phyloP scores from a whole-genome alignment of 345 rosid species.

The Gynandropsis gynandra region DNA sequence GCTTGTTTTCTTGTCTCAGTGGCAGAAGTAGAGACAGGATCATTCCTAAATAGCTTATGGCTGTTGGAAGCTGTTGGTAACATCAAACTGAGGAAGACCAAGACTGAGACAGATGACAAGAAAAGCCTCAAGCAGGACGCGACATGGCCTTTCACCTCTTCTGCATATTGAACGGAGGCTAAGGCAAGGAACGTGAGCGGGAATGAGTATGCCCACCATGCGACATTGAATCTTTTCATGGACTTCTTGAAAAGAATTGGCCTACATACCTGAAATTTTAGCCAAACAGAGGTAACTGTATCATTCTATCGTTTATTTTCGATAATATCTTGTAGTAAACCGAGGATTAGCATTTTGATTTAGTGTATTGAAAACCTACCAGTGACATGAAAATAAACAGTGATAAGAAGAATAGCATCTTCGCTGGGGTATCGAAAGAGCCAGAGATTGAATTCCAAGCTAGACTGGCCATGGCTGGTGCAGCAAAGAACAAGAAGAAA shows the following conservation, averaged over 20 bases:
- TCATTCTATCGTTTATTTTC: not conserved
- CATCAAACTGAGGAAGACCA: conserved; percentile 44
- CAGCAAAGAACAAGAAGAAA: conserved; percentile 66
- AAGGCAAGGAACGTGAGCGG: conserved; percentile 50
- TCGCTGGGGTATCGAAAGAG: conserved; percentile 37
- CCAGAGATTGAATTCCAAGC: conserved; percentile 64
- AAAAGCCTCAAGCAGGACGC: conserved; percentile 37
- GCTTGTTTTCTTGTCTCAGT: conserved; percentile 18
- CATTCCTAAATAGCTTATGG: conserved; percentile 29
- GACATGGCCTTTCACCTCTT: conserved; percentile 32
- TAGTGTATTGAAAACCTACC: conserved; percentile 27
- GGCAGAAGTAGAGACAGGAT: conserved; percentile 25
- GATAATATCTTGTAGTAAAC: not conserved
- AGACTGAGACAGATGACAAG: conserved; percentile 38
- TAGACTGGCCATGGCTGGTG: conserved; percentile 55
- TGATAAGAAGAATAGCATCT: conserved; percentile 56
- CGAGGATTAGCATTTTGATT: not conserved
- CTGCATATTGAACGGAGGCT: conserved; percentile 45
- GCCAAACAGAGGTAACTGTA: not conserved
- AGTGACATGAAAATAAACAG: conserved; percentile 52
- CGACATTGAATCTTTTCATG: conserved; percentile 51
- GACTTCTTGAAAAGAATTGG: conserved; percentile 62
- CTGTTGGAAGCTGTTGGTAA: conserved; percentile 38
- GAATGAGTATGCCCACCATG: conserved; percentile 71
- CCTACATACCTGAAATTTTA: conserved; percentile 42